These are phyloP conservation scores for Dioszegia aurantiaca DNA, from an alignment of 768 basidiomycete genomes.

Conservation along the genomic window DNA sequence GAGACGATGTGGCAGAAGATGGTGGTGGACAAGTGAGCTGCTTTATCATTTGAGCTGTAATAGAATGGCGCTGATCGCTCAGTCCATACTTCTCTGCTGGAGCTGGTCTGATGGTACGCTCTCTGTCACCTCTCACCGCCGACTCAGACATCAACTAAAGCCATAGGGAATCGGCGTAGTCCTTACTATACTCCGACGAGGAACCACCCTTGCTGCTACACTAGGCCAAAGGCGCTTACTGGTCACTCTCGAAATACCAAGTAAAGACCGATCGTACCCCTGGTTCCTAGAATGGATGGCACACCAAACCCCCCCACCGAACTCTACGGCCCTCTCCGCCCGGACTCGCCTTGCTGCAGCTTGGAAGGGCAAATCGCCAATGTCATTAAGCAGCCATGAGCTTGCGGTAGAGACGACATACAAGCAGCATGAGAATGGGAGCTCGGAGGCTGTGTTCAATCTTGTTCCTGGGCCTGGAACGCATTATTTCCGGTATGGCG, in stretches of 20 bases:
- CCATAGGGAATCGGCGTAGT: constrained; percentile 83
- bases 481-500: constrained; percentile 84
- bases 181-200: constrained; percentile 70
- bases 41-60: background rate
- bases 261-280: constrained; percentile 88
- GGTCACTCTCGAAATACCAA: constrained; percentile 91
- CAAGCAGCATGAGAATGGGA: constrained; percentile 87
- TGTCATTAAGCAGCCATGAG: constrained; percentile 70
- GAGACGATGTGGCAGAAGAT: constrained; percentile 34
- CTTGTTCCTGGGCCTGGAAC: constrained; percentile 94
- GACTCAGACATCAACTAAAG: background rate
- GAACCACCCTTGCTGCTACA: constrained; percentile 65
- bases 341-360: constrained; percentile 24
- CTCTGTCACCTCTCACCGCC: constrained; percentile 21
- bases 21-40: constrained; percentile 46
- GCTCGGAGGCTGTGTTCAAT: constrained; percentile 80
- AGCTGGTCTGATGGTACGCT: constrained; percentile 96
- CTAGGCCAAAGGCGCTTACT: constrained; percentile 84
- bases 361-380: constrained; percentile 23
- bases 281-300: constrained; percentile 99
- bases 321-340: background rate
- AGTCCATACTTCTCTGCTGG: constrained; percentile 98
- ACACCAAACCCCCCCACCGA: constrained; percentile 35
- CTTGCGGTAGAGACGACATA: constrained; percentile 87
- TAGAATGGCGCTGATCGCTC: constrained; percentile 13